phyloP scores from a whole-genome alignment of 495 filamentous ascomycete species.

The Hyaloscypha finlandica region DNA sequence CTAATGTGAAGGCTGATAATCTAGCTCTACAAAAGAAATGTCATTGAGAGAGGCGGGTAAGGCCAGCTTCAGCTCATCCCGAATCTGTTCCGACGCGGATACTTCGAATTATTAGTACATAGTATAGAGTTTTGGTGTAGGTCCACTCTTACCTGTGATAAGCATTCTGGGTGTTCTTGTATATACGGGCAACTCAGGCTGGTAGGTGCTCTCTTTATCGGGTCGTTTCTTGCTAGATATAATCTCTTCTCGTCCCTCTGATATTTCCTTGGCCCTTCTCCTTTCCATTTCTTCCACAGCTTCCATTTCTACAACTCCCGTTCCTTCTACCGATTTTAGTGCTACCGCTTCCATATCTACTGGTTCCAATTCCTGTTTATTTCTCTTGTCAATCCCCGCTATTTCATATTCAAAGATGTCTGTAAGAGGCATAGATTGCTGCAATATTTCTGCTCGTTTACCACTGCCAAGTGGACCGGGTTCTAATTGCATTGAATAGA shows the following conservation, averaged over 20 bases:
- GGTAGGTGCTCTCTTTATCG: not conserved
- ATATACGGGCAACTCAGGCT: constrained; percentile 10
- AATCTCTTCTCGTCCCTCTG: constrained; percentile 16
- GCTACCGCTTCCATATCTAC: too few species aligned
- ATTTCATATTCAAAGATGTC: constrained; percentile 11
- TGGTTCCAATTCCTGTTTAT: not conserved
- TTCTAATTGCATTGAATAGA: constrained; percentile 7
- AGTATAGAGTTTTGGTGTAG: constrained; percentile 10
- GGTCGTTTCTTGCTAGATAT: not conserved
- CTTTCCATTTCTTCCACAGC: constrained; percentile 7
- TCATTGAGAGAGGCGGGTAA: too few species aligned
- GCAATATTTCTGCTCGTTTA: constrained; percentile 13
- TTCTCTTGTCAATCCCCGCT: constrained; percentile 12
- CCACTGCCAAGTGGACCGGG: not conserved
- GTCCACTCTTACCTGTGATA: constrained; percentile 16
- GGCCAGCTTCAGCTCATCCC: too few species aligned
- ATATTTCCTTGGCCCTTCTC: constrained; percentile 18
- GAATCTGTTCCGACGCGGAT: too few species aligned
- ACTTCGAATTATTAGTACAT: too few species aligned
- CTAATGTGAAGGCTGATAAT: constrained; percentile 18
- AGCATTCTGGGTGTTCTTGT: constrained; percentile 20
- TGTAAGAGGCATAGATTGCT: not conserved
- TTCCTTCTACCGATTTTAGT: too few species aligned
- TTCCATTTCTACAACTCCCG: not conserved
- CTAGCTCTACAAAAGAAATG: constrained; percentile 22